Base-by-base conservation (phyloP, 495 filamentous ascomycete species). In the Rusavskia elegans region DNA sequence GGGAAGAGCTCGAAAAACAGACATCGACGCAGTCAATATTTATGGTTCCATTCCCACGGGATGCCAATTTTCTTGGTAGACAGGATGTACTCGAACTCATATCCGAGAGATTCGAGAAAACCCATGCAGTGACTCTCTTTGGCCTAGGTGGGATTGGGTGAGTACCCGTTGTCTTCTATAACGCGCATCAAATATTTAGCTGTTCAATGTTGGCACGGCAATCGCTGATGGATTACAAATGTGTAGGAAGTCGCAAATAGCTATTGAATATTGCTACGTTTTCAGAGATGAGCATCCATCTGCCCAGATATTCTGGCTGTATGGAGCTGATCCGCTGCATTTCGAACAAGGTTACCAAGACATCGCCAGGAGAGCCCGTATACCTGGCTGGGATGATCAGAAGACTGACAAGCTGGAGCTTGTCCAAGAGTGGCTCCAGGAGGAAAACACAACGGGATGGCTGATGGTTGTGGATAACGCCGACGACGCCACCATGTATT, bases 381-480 rank as follows among this genome's bases (percentile, higher is more conserved):
- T 74, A 19, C 57, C 66, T 25, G 65, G 63, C 8, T 58, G 61
- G 40, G 59, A 68, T 21, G 55, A 71, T 36, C 64, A 62, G 1
- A 63, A 64, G 5, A 55, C 60, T 30, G 55, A 76, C 44, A 59
- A 64, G 19, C 57, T 65, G 9, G 51, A 60, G 49, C 55, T 68
- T n/a, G 64, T 74, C 11, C 57, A 51, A 49, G 50, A 59, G 51
- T 73, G 67, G 66, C 62, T 76, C 16, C 46, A 41, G 21, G 53
- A 63, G 44, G 44, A 49, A 29, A 48, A 64, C 0, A 61, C 59
- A 39, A 65, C 66, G 17, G 52, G 49, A 6, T 80, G 74, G 75
- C 46, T 75, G 21, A 53, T 78, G 51, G 59, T 76, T n/a, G 61
- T 78, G 25, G 74, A 79, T 56, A 77, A 74, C 52, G 73, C 70